Conservation (phyloP, 768 basidiomycete genomes). For the Pleurotus tuoliensis region DNA sequence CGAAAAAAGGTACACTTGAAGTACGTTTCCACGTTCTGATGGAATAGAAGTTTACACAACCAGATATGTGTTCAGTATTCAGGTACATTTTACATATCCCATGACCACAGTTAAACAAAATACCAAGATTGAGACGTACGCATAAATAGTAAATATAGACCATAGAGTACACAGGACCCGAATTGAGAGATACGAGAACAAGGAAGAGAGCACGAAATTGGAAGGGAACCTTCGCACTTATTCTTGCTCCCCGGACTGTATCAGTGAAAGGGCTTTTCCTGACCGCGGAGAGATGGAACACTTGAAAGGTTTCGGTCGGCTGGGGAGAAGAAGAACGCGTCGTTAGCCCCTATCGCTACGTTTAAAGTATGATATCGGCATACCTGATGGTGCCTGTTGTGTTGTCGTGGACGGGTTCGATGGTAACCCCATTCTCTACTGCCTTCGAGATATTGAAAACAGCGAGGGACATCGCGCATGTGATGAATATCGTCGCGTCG, state of each 20-base stretch:
- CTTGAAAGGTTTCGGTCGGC: slow-evolving; percentile 62
- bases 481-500: slow-evolving; percentile 49
- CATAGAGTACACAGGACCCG: not conserved
- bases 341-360: slow-evolving; percentile 6
- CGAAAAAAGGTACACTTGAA: no score
- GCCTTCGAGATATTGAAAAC: slow-evolving; percentile 48
- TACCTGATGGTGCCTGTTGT: slow-evolving; percentile 66
- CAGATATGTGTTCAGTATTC: not conserved
- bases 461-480: slow-evolving; percentile 48
- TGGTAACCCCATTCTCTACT: slow-evolving; percentile 37
- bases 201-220: slow-evolving; percentile 7
- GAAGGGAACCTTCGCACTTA: slow-evolving; percentile 7
- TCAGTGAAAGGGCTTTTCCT: slow-evolving; percentile 48
- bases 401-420: slow-evolving; percentile 52
- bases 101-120: not conserved
- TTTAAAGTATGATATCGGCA: not conserved
- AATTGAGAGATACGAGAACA: slow-evolving; percentile 15
- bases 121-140: slow-evolving; percentile 12
- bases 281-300: slow-evolving; percentile 61
- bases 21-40: no score
- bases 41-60: no score
- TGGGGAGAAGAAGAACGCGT: slow-evolving; percentile 8
- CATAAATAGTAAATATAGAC: slow-evolving; percentile 14
- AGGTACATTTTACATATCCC: not conserved
- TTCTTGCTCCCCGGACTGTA: slow-evolving; percentile 39